Evolutionary conservation across 1,284 basidiomycete genomes (phyloP), one percentile per base, ranked within the genome.

Genomic region (Tylopilus sp.): DNA sequence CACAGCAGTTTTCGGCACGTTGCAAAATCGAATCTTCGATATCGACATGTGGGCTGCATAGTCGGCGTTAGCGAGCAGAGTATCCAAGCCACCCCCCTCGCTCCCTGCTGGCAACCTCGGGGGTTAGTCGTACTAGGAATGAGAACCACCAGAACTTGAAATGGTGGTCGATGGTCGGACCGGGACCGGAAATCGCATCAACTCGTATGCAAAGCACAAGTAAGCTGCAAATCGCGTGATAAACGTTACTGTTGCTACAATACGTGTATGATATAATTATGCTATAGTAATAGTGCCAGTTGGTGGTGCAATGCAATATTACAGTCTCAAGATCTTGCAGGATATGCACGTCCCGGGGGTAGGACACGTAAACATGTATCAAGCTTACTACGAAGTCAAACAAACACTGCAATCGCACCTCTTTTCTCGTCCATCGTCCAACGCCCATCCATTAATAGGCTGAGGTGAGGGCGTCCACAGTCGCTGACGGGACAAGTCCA

Each of bases 401-500:
- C 82, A 69, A 83, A 88, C 54, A 88, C 74, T 33, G 80, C 80
- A 67, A 88, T 80, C 8, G 83, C 85, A 7, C 87, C 87, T 58
- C 77, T 73, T 52, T 75, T 76, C 57, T 77, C 76, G 49, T 81
- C 80, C 77, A 79, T 80, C 39, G 76, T 80, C 89, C 90, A 91
- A 60, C 78, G 80, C 8, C 84, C 89, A 53, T 81, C 82, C 29
- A 89, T 72, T 64, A 84, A 81, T 41, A 90, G 81, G 69, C 89
- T 91, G 29, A 81, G 75, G 75, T 93, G 91, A 55, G 80, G 68
- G 19, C 75, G 78, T 13, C 79, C 83, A 71, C 91, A 93, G 1
- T 81, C 82, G 4, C 79, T 68, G 5, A 92, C 89, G 2, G 91
- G 91, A 72, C 91, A 93, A 32, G 60, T 71, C 90, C 90, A 93